Base-by-base conservation (phyloP, 2,329 filamentous ascomycete genomes). In the Pestalotiopsis sp. region DNA sequence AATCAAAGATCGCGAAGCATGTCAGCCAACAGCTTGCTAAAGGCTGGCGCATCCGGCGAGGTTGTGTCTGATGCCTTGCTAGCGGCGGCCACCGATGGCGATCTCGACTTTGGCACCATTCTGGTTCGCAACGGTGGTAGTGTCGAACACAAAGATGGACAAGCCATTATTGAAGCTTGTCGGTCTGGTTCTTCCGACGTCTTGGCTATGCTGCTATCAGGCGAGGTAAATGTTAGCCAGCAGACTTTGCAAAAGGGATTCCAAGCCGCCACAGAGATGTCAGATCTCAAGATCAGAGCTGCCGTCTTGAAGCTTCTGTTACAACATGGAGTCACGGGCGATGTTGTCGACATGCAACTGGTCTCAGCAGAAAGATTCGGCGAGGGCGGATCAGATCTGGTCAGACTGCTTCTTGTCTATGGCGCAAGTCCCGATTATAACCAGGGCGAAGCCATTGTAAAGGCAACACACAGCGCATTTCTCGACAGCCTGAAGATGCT, bases 381-480 rank as follows among this genome's bases (percentile, higher is more conserved):
- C 0, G 82, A 85, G 36, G 81, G 81, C 2, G 86, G 84, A 1
- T 80, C 82, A 36, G 80, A 81, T 5, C 76, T 89, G 14, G 80
- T 90, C 39, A 79, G 77, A 36, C 82, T 89, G 11, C 74, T 91
- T 20, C 77, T 90, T 7, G 70, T 76, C 1, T 81, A 84, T 39
- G 87, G 88, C 0, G 88, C 88, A 3, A 85, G 86, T 66, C 83
- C 86, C 0, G 85, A 90, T 72, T 85, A 85, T 73, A 85, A 85
- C 23, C 80, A 83, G 11, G 87, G 87, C 1, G 86, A 89, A 66
- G 84, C 86, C 4, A 82, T 90, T 3, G 85, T 87, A 71, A 84
- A 86, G 12, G 86, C 87, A 1, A 84, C 85, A 1, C 80, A 84
- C 45, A 86, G 84, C 69, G 86, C 85, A 0, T 85, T 84, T 68